These are phyloP conservation scores for Phaeolepiota aurea DNA, from an alignment of 768 basidiomycete genomes.

Conservation along the genomic window DNA sequence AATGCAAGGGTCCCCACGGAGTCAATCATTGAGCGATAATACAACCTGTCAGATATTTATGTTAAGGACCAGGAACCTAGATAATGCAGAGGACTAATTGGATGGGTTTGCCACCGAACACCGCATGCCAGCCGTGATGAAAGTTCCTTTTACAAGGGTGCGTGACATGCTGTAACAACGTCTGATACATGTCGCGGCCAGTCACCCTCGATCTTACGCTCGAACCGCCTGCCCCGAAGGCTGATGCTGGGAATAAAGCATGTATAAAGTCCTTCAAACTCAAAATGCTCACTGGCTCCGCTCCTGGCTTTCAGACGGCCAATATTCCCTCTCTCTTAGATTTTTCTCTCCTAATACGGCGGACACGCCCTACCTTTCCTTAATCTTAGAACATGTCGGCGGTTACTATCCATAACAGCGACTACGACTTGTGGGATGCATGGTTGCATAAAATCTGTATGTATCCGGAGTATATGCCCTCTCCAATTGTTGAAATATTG, in stretches of 20 bases:
- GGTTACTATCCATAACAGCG: slow-evolving; percentile 45
- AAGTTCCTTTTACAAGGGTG: neutral
- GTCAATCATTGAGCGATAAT: too few relatives aligned
- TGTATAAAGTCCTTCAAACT: slow-evolving; percentile 13
- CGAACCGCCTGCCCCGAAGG: neutral
- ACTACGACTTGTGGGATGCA: slow-evolving; percentile 77
- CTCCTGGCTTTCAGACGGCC: slow-evolving; percentile 14
- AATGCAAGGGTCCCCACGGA: too few relatives aligned
- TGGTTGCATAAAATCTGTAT: slow-evolving; percentile 70
- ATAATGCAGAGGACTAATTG: neutral
- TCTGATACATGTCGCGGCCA: slow-evolving; percentile 1
- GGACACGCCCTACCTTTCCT: slow-evolving; percentile 1
- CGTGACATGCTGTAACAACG: neutral
- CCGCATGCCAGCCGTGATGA: neutral
- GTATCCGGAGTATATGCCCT: slow-evolving; percentile 7
- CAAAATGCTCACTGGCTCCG: slow-evolving; percentile 13
- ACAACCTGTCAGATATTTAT: neutral
- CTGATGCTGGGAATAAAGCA: slow-evolving; percentile 7
- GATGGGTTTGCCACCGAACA: neutral
- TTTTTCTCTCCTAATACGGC: slow-evolving; percentile 6
- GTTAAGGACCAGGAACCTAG: neutral
- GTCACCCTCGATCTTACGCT: neutral
- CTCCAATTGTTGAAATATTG: neutral
- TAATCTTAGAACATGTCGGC: slow-evolving; percentile 14
- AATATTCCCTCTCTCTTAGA: slow-evolving; percentile 8